Evolutionary conservation across 2,329 filamentous ascomycete species (phyloP).

Genomic region (Pseudogymnoascus sp.): DNA sequence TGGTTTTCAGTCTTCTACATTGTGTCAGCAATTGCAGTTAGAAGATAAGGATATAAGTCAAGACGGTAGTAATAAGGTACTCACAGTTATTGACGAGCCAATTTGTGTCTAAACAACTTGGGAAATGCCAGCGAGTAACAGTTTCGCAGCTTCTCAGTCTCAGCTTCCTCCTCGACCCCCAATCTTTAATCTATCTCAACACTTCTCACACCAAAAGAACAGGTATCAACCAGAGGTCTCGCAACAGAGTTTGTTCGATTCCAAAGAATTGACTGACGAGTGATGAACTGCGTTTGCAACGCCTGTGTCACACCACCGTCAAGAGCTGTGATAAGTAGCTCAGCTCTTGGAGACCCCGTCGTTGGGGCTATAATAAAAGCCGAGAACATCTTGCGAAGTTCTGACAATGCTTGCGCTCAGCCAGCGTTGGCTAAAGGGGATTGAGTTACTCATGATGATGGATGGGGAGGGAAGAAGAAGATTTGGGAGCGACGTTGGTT

Average conservation of each 20-base stretch:
- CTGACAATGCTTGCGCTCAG: conserved; percentile 2
- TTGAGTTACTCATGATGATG: conserved; percentile 4
- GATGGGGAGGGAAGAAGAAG: conserved; percentile 1
- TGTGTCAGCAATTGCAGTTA: not conserved
- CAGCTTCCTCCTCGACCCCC: not conserved
- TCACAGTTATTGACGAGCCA: not conserved
- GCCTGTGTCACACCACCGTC: conserved; percentile 5
- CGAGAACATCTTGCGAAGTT: conserved; percentile 9
- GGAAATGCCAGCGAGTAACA: not conserved
- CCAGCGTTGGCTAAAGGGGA: not conserved
- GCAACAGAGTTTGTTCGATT: conserved; percentile 8
- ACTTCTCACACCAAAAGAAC: not conserved
- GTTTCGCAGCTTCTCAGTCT: conserved; percentile 2
- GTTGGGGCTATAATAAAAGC: conserved; percentile 12
- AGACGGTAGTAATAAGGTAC: not conserved
- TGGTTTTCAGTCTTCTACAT: conserved; percentile 2
- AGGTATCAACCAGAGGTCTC: not conserved
- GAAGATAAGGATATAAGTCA: not conserved
- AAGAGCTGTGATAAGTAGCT: conserved; percentile 7
- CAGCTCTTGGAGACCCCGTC: conserved; percentile 10
- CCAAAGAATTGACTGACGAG: conserved; percentile 4
- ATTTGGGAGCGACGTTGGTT: conserved; percentile 1
- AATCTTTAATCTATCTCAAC: conserved; percentile 5
- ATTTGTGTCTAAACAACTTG: not conserved
- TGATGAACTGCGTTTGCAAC: conserved; percentile 5